Evolutionary conservation across 2,329 filamentous ascomycete genomes (phyloP).

Genomic region (Colletotrichum karsti): DNA sequence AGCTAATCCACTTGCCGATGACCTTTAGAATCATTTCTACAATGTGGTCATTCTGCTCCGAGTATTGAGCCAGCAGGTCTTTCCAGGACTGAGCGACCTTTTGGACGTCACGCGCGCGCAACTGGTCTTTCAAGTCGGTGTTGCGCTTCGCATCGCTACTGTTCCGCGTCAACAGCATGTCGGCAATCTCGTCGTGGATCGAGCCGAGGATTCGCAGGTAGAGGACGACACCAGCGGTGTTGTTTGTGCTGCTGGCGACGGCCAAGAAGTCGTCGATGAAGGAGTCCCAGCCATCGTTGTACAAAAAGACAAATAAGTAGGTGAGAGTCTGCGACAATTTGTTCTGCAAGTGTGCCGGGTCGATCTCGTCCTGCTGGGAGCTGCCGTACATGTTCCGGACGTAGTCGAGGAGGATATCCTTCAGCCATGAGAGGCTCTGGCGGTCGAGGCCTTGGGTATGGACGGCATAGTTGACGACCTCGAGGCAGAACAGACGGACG

Average conservation of each 20-base stretch:
- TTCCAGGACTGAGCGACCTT: conserved; percentile 93
- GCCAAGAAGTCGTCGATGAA: conserved; percentile 92
- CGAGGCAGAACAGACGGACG: conserved; percentile 87
- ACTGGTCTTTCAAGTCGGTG: conserved; percentile 88
- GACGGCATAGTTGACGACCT: conserved; percentile 92
- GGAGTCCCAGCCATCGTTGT: conserved; percentile 84
- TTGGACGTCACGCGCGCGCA: conserved; percentile 85
- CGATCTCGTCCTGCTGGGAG: conserved; percentile 64
- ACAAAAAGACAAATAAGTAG: conserved; percentile 88
- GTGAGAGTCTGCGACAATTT: conserved; percentile 97
- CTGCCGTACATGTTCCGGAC: conserved; percentile 78
- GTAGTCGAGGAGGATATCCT: conserved; percentile 84
- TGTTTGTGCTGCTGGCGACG: conserved; percentile 72
- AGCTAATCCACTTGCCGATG: conserved; percentile 98
- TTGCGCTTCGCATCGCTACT: conserved; percentile 84
- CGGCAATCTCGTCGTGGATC: conserved; percentile 96
- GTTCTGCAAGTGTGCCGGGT: conserved; percentile 86
- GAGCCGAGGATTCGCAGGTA: conserved; percentile 90
- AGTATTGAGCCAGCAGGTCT: conserved; percentile 84
- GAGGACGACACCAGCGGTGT: conserved; percentile 76
- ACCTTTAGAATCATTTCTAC: conserved; percentile 90
- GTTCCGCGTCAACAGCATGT: conserved; percentile 84
- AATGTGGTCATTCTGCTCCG: conserved; percentile 73
- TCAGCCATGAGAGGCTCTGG: conserved; percentile 77
- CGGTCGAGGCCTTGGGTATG: conserved; percentile 80